These are phyloP conservation scores for Cutaneotrichosporon daszewskae DNA, from an alignment of 1,284 basidiomycete species.

Conservation along the genomic window DNA sequence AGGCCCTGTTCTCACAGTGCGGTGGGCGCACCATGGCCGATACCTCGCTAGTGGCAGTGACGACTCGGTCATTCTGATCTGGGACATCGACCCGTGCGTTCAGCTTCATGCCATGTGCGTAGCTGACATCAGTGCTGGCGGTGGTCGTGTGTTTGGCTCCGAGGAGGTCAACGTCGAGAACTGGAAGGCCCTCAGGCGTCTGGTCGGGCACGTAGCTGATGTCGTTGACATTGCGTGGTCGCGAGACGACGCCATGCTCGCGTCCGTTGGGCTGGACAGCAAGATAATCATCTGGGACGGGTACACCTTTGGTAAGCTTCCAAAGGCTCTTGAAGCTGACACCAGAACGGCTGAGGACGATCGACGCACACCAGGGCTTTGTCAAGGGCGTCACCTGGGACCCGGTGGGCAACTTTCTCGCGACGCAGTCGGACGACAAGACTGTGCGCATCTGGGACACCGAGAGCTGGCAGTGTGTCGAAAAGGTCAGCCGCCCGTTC, in stretches of 20 bases:
- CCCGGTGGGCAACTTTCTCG: slow-evolving; percentile 91
- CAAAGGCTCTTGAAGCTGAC: background rate
- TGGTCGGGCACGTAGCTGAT: slow-evolving; percentile 95
- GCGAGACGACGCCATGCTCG: slow-evolving; percentile 81
- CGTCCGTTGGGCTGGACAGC: slow-evolving; percentile 90
- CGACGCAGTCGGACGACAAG: slow-evolving; percentile 93
- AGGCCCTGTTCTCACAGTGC: slow-evolving; percentile 84
- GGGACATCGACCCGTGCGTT: slow-evolving; percentile 90
- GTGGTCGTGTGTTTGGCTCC: slow-evolving; percentile 82
- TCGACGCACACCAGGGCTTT: slow-evolving; percentile 89
- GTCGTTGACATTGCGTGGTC: slow-evolving; percentile 96
- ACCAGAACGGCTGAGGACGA: slow-evolving; percentile 69
- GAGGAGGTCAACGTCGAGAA: slow-evolving; percentile 94
- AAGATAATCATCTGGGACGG: slow-evolving; percentile 91
- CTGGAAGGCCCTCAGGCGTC: slow-evolving; percentile 86
- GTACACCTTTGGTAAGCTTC: slow-evolving; percentile 63
- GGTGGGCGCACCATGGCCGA: slow-evolving; percentile 90
- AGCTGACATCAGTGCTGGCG: slow-evolving; percentile 56
- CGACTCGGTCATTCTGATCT: slow-evolving; percentile 91
- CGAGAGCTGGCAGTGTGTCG: slow-evolving; percentile 80
- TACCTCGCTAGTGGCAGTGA: slow-evolving; percentile 96
- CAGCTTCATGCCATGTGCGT: background rate
- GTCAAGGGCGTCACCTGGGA: slow-evolving; percentile 99
- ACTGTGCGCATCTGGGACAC: slow-evolving; percentile 96
- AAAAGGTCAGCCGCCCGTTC: slow-evolving; percentile 81